These are phyloP conservation scores for Musa itinerans DNA, from an alignment of 176 grass and related monocot genomes.

Conservation along the genomic window DNA sequence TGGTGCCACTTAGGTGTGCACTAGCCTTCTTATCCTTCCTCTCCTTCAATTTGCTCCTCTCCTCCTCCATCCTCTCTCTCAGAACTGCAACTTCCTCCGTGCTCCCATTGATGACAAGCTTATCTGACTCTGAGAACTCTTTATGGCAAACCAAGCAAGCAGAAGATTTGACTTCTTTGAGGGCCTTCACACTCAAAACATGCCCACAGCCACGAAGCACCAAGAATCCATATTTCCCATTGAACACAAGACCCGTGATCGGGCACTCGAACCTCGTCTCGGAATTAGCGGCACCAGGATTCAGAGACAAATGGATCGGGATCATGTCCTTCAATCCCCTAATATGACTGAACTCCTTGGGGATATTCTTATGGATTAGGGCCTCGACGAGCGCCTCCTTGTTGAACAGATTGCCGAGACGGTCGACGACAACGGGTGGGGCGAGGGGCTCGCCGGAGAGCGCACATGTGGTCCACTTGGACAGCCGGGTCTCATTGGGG, in stretches of 20 bases:
- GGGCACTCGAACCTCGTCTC: slow-evolving; percentile 81
- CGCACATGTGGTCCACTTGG: slow-evolving; percentile 82
- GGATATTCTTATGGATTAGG: slow-evolving; percentile 70
- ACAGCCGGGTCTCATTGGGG: slow-evolving; percentile 85
- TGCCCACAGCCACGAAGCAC: slow-evolving; percentile 62
- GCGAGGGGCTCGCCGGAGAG: slow-evolving; percentile 76
- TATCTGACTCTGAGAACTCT: slow-evolving; percentile 54
- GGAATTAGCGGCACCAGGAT: slow-evolving; percentile 16
- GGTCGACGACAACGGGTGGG: slow-evolving; percentile 46
- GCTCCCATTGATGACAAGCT: slow-evolving; percentile 66
- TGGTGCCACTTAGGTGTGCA: slow-evolving; percentile 38
- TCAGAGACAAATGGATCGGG: slow-evolving; percentile 53
- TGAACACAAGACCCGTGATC: slow-evolving; percentile 58
- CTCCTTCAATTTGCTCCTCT: slow-evolving; percentile 65
- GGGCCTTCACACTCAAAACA: slow-evolving; percentile 66
- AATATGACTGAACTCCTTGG: slow-evolving; percentile 65
- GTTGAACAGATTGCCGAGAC: slow-evolving; percentile 82
- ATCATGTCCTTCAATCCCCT: slow-evolving; percentile 84
- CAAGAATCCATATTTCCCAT: slow-evolving; percentile 78
- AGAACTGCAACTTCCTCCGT: slow-evolving; percentile 51
- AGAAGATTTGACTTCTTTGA: slow-evolving; percentile 75
- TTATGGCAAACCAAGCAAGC: slow-evolving; percentile 76
- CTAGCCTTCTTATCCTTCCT: slow-evolving; percentile 75
- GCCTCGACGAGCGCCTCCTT: slow-evolving; percentile 95
- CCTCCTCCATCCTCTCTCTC: slow-evolving; percentile 76